Evolutionary conservation across 1,284 basidiomycete genomes (phyloP), one percentile per base, ranked within the genome.

Genomic region (Apiotrichum porosum): DNA sequence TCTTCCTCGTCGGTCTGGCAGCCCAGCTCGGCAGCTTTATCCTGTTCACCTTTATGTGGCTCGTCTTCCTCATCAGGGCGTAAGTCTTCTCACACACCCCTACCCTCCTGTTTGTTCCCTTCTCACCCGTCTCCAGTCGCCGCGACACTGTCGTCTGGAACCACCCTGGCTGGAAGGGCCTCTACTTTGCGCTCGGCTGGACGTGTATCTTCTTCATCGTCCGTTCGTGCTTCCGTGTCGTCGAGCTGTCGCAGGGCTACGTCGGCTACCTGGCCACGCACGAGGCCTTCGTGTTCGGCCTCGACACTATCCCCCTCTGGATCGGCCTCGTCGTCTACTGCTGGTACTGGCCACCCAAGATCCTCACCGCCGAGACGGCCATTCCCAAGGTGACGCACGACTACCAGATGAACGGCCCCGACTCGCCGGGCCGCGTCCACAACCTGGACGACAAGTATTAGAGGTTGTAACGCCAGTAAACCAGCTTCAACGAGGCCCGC

Each of bases 191-290:
- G 5, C 64, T 86, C 45, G 58, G 72, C 24, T 56, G 82, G 48
- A 83, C 82, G 53, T 84, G 81, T 51, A 61, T 81, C 34, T 44
- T 42, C 33, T 55, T 52, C 49, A 39, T 53, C 18, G 48, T 85
- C 58, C 83, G 84, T 53, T 85, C 82, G 30, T 68, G 79, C 6
- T 86, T 81, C 69, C 80, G 85, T 63, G 80, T 81, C 3, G 74
- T 81, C 23, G 84, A 86, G 60, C 75, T 83, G 33, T 79, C 80
- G 3, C 72, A 85, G 84, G 84, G 51, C 19, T 84, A 78, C 69
- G 60, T 66, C 15, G 84, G 84, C 5, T 71, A 73, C 37, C 76
- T 86, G n/a, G 76, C 81, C n/a, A 83, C 79, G 0, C 78, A 78
- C 22, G 82, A 84, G 65, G 62, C 63, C 1, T 80, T 78, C 62